phyloP scores from a whole-genome alignment of 257 asterid genomes.

The Orobanche coerulescens region DNA sequence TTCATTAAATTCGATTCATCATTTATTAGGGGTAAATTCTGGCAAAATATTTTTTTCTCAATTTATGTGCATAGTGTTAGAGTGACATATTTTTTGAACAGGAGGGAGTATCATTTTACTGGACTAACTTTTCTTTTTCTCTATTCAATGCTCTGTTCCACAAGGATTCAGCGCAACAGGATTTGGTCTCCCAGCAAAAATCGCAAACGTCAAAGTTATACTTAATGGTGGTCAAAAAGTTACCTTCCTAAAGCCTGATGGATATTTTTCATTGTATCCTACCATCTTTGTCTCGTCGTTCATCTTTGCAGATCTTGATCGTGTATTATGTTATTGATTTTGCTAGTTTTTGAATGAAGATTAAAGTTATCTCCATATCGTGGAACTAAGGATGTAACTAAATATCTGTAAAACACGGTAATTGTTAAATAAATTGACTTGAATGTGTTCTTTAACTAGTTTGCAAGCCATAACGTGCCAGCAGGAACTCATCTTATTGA shows the following conservation, averaged over 20 bases:
- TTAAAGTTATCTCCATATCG: conserved; percentile 8
- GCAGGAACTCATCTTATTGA: conserved; percentile 99
- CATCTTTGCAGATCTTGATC: background rate
- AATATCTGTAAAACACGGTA: conserved; percentile 11
- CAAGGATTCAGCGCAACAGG: conserved; percentile 65
- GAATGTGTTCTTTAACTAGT: conserved; percentile 42
- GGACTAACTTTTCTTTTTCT: conserved; percentile 12
- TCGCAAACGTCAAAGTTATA: conserved; percentile 58
- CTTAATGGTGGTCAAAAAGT: conserved; percentile 87
- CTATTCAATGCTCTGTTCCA: conserved; percentile 12
- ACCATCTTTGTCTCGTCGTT: conserved; percentile 16
- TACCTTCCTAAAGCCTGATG: conserved; percentile 78
- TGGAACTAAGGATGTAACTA: conserved; percentile 15
- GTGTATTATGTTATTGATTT: conserved; percentile 2
- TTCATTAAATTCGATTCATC: too few relatives aligned
- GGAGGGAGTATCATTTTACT: background rate
- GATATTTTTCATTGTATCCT: conserved; percentile 99
- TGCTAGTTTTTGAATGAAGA: conserved; percentile 3
- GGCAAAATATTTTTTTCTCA: too few relatives aligned
- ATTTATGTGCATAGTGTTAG: too few relatives aligned
- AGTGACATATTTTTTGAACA: too few relatives aligned
- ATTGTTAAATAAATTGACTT: background rate
- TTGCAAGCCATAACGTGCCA: conserved; percentile 74
- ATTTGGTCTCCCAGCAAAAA: conserved; percentile 66
- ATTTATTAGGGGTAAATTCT: too few relatives aligned